Base-by-base conservation (phyloP, 371 early-diverging fungal genomes). In the Mortierella sp. region DNA sequence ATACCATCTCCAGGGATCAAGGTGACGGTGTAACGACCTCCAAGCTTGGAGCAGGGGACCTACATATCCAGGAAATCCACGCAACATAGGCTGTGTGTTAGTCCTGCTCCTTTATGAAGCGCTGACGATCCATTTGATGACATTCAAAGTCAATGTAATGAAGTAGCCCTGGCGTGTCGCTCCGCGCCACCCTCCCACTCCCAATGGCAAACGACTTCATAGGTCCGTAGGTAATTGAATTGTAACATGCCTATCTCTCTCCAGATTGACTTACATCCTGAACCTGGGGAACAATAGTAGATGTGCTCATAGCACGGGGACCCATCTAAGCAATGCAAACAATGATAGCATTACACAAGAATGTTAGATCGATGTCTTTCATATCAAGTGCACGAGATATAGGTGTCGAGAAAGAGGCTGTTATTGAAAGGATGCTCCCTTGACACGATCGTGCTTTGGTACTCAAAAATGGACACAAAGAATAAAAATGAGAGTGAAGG, bases 1-100 rank as follows among this genome's bases (percentile, higher is more conserved):
- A 98, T 93, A 85, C 99, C 99, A 86, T 98, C 99, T 81, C 99
- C 99, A 65, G 98, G 99, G 77, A 98, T 96, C 63, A 98, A 88
- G 15, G 99, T 98, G 47, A 97, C 96, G 61, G 95, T 98, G 89
- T 96, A 93, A 52, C 90, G 92, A 61, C 98, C 98, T 58, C 95
- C 96, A 86, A 95, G 94, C 86, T 91, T 91, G 72, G 87, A 89
- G 59, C 9, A 38, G 33, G 3, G n/a, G 15, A 19, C 19, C 36
- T 28, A 28, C 28, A 28, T 28, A 28, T 2, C 28, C 28, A 28
- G 28, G 28, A 28, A 28, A 28, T 28, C 28, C 28, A 28, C 28
- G 28, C 28, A 28, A 2, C 28, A 28, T 28, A 28, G 28, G 2
- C 28, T 28, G n/a, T n/a, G n/a, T n/a, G 28, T 28, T 28, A 28